A percentile compares a stretch with the other conserved stretches of the same genome.
Evolutionary conservation across 2,329 filamentous ascomycete species (phyloP).

Genomic region (Tolypocladium tropicale): DNA sequence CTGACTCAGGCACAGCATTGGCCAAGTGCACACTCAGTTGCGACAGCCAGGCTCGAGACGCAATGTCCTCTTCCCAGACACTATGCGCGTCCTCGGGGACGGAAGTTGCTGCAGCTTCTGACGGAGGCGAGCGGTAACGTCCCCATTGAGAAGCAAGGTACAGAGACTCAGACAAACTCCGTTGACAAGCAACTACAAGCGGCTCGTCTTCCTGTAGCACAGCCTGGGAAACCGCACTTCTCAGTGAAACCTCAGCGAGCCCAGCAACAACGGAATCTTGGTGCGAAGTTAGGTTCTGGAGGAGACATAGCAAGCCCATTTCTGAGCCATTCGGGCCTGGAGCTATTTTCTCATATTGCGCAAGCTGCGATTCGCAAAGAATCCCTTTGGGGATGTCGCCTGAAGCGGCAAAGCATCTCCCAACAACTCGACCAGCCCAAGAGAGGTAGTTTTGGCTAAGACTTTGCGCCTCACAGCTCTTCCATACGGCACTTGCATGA

Average conservation of each 20-base stretch:
- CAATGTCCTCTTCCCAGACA: slow-evolving; percentile 27
- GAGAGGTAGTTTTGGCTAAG: slow-evolving; percentile 61
- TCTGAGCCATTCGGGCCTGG: slow-evolving; percentile 47
- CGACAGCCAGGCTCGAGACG: slow-evolving; percentile 47
- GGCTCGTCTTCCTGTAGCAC: slow-evolving; percentile 33
- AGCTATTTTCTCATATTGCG: slow-evolving; percentile 36
- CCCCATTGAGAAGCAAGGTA: slow-evolving; percentile 46
- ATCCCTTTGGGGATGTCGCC: slow-evolving; percentile 55
- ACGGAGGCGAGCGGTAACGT: slow-evolving; percentile 43
- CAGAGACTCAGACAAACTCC: slow-evolving; percentile 40
- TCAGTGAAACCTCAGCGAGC: slow-evolving; percentile 49
- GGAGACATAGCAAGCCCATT: slow-evolving; percentile 48
- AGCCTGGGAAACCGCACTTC: slow-evolving; percentile 46
- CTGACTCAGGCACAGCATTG: slow-evolving; percentile 47
- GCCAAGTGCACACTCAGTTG: slow-evolving; percentile 52
- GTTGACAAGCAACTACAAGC: slow-evolving; percentile 39
- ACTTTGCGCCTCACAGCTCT: slow-evolving; percentile 56
- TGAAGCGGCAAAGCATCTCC: slow-evolving; percentile 70
- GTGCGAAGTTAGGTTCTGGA: slow-evolving; percentile 51
- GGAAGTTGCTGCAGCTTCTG: slow-evolving; percentile 26
- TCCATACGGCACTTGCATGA: slow-evolving; percentile 62
- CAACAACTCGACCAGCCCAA: slow-evolving; percentile 80
- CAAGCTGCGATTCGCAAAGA: slow-evolving; percentile 47
- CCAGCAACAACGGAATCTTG: slow-evolving; percentile 46
- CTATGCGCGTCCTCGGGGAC: slow-evolving; percentile 8